These are phyloP conservation scores for Colletotrichum tropicicola DNA, from an alignment of 2,329 filamentous ascomycete species.

Conservation along the genomic window DNA sequence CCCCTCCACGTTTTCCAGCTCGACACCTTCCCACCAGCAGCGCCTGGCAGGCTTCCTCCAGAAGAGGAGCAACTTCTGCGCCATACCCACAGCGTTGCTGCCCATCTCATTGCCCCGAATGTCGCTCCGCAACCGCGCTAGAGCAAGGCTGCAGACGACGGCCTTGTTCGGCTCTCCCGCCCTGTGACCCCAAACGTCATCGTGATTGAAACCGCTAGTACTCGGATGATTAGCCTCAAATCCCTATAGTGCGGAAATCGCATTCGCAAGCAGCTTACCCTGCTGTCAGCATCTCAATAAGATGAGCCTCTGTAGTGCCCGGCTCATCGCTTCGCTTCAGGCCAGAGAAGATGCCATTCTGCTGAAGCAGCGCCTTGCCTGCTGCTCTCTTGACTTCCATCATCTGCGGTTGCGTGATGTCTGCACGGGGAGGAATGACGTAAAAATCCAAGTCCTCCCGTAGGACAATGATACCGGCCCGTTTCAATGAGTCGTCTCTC, in stretches of 20 bases:
- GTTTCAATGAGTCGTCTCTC: constrained; percentile 82
- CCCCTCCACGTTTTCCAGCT: constrained; percentile 88
- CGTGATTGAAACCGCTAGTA: constrained; percentile 90
- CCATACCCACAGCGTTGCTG: constrained; percentile 91
- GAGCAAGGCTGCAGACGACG: constrained; percentile 94
- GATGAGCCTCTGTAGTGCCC: constrained; percentile 95
- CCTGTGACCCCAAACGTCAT: constrained; percentile 94
- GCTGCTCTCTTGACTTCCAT: constrained; percentile 95
- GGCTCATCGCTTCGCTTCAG: constrained; percentile 94
- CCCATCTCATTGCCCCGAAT: constrained; percentile 82
- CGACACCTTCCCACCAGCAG: constrained; percentile 99
- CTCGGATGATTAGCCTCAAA: constrained; percentile 15
- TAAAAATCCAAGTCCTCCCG: constrained; percentile 98
- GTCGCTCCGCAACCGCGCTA: constrained; percentile 92
- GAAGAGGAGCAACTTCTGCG: constrained; percentile 95
- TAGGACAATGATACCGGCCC: constrained; percentile 96
- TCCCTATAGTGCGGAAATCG: neutral
- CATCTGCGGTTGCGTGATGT: constrained; percentile 91
- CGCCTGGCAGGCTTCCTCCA: constrained; percentile 96
- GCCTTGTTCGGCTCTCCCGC: constrained; percentile 99
- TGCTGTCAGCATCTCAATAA: constrained; percentile 99
- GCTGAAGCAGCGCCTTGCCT: constrained; percentile 83
- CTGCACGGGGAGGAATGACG: constrained; percentile 84
- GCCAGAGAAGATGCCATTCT: constrained; percentile 96
- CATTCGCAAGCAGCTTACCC: constrained; percentile 70